A percentile compares a stretch with the other conserved stretches of the same genome.
Evolutionary conservation across 2,329 filamentous ascomycete genomes (phyloP).

Genomic region (Colletotrichum limetticola): DNA sequence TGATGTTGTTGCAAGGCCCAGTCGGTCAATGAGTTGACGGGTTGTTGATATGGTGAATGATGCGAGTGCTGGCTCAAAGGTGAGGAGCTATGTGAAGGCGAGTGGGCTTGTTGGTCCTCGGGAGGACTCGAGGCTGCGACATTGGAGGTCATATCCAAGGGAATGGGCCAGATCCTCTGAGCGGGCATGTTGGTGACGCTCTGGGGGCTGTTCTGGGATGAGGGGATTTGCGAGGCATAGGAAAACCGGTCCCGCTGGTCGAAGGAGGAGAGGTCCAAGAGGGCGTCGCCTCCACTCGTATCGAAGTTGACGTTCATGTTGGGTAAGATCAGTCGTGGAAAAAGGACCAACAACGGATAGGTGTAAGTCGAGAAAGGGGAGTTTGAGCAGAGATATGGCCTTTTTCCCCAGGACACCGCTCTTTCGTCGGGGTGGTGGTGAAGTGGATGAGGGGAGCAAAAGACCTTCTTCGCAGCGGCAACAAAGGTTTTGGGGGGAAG

Average conservation of each 20-base stretch:
- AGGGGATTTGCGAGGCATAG: constrained; percentile 54
- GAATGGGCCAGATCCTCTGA: constrained; percentile 59
- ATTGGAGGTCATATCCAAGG: constrained; percentile 61
- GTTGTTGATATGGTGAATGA: constrained; percentile 64
- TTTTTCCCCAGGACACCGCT: constrained; percentile 55
- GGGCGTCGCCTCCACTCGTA: constrained; percentile 65
- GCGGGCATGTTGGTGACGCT: constrained; percentile 46
- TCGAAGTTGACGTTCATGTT: constrained; percentile 71
- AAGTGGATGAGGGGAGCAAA: constrained; percentile 21
- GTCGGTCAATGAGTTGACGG: constrained; percentile 66
- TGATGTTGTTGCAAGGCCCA: constrained; percentile 70
- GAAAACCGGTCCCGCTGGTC: constrained; percentile 68
- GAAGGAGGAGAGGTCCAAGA: constrained; percentile 69
- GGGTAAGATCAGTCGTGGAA: constrained; percentile 38
- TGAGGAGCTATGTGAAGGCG: constrained; percentile 55
- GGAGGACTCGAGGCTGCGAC: constrained; percentile 61
- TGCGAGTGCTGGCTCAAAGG: constrained; percentile 61
- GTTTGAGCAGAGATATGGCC: constrained; percentile 35
- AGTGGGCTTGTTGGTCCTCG: constrained; percentile 56
- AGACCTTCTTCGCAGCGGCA: constrained; percentile 13
- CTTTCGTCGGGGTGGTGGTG: constrained; percentile 44
- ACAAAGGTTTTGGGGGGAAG: constrained; percentile 26
- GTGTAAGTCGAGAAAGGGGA: constrained; percentile 39
- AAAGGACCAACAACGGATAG: constrained; percentile 44
- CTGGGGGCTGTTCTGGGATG: constrained; percentile 36